Base-by-base conservation (phyloP, 345 rosid genomes). In the Pseudoturritis turrita region DNA sequence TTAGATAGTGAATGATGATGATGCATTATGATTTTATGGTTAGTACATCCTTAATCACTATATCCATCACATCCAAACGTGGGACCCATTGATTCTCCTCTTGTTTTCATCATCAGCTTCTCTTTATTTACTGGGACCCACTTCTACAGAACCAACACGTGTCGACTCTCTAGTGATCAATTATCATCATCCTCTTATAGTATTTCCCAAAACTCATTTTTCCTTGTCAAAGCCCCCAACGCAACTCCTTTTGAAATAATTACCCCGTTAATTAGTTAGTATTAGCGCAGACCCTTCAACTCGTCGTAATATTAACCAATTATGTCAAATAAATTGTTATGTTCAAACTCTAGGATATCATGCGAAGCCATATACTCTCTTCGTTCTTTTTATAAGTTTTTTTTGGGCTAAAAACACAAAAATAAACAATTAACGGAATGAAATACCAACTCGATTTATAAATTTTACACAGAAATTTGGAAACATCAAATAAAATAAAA, bases 1-100 rank as follows among this genome's bases (percentile, higher is more conserved):
- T 40, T 17, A 65, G 68, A 51, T 8, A 58, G 44, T 50, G 68
- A 51, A 65, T 56, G 66, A 66, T 68, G 65, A 73, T 63, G 57
- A 12, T 57, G 73, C 52, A 46, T 76, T 13, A 62, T 62, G 75
- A 62, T 75, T 75, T 54, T 15, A 76, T 45, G 59, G 70, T 69
- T 76, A 62, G 79, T 69, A 69, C 79, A 69, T 69, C 66, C 75
- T 69, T 76, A 76, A 76, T 76, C 75, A 75, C 74, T 28, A 62
- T 54, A 26, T 62, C 52, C 13, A 68, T 75, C 74, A 53, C 69
- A 75, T 68, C 79, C 15, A 33, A 3, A 1, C 4, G 2, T 35
- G 15, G 71, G 71, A 21, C 57, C 64, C 33, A 75, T 6, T 39
- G 43, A 64, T 36, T 50, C 43, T 28, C 22, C 59, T 63, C 70